These are phyloP conservation scores for Annulohypoxylon bovei DNA, from an alignment of 495 filamentous ascomycete genomes.

Conservation along the genomic window DNA sequence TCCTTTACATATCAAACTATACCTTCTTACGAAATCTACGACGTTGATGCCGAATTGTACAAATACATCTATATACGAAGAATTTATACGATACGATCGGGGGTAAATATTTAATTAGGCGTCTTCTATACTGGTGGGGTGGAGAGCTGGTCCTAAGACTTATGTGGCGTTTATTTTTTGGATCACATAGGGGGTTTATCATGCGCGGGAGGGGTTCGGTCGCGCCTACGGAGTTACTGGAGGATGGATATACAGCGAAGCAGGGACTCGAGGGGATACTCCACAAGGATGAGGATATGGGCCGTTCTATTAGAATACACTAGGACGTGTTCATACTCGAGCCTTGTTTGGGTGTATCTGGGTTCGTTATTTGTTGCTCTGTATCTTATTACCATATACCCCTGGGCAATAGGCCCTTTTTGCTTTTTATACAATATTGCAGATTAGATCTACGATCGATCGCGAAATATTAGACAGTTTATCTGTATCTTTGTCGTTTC, in stretches of 20 bases:
- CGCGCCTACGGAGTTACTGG: conserved; percentile 15
- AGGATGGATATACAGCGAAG: conserved; percentile 30
- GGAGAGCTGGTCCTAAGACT: conserved; percentile 5
- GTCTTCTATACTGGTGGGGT: conserved; percentile 19
- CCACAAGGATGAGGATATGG: neutral
- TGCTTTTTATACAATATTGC: neutral
- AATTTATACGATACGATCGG: conserved; percentile 19
- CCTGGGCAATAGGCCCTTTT: conserved; percentile 16
- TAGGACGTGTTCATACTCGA: neutral
- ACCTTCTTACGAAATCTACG: conserved; percentile 37
- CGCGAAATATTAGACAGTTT: conserved; percentile 4
- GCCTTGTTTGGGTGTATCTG: neutral
- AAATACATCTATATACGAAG: conserved; percentile 33
- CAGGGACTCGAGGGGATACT: neutral
- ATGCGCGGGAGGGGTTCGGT: conserved; percentile 1
- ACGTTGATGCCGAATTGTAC: conserved; percentile 36
- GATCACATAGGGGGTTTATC: conserved; percentile 15
- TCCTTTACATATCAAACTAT: neutral
- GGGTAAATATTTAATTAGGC: conserved; percentile 19
- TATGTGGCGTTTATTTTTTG: conserved; percentile 29
- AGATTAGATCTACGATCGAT: conserved; percentile 23
- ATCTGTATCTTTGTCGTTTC: neutral
- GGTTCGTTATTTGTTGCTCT: conserved; percentile 1
- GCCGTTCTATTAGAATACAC: conserved; percentile 1
- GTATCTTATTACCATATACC: conserved; percentile 33